phyloP scores from a whole-genome alignment of 495 filamentous ascomycete genomes.

The Staphylotrichum tortipilum region DNA sequence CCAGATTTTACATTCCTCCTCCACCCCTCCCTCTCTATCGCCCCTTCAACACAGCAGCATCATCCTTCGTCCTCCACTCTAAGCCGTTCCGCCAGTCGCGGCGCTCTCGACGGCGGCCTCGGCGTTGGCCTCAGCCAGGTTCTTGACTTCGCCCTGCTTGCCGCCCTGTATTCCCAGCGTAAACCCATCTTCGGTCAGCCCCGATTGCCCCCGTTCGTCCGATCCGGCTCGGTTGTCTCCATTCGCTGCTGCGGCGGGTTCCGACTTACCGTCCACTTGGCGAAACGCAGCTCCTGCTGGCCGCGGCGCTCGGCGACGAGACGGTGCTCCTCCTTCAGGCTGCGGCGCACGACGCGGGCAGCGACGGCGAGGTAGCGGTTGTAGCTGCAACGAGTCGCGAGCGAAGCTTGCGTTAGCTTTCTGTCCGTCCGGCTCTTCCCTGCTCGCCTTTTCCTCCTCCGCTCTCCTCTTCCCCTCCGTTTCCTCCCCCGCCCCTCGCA shows the following conservation, averaged over 20 bases:
- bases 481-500: not conserved
- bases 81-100: constrained; percentile 13
- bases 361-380: constrained; percentile 76
- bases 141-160: constrained; percentile 85
- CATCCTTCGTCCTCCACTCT: not conserved
- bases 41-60: not conserved
- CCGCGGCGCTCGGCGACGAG: constrained; percentile 81
- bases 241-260: not conserved
- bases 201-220: not conserved
- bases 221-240: not conserved
- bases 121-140: constrained; percentile 63
- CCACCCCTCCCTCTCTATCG: not conserved
- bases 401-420: not conserved
- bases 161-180: constrained; percentile 57
- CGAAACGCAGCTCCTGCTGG: constrained; percentile 80
- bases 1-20: not conserved
- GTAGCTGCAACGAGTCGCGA: constrained; percentile 49
- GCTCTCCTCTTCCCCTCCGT: not conserved
- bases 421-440: too few relatives aligned
- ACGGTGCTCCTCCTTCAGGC: constrained; percentile 87
- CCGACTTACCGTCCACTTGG: constrained; percentile 88
- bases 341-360: constrained; percentile 73
- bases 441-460: too few relatives aligned
- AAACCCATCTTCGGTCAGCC: constrained; percentile 19
- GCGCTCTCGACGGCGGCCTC: constrained; percentile 46